These are phyloP conservation scores for Leucogyrophana mollusca DNA, from an alignment of 768 basidiomycete species.

Conservation along the genomic window DNA sequence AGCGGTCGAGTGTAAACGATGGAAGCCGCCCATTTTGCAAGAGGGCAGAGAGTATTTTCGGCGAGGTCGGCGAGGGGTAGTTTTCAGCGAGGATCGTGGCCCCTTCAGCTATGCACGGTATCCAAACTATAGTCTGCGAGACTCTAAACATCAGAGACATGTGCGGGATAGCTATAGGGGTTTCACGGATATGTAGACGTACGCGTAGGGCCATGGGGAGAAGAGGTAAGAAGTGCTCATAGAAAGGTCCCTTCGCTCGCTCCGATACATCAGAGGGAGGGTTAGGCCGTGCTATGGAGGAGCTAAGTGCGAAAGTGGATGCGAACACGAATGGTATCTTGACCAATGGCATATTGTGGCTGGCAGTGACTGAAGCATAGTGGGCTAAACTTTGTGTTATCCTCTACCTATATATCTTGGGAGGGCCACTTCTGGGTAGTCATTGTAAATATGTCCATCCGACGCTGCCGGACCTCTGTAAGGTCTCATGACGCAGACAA, in stretches of 20 bases:
- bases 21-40: slow-evolving; percentile 18
- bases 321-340: slow-evolving; percentile 23
- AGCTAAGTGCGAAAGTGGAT: slow-evolving; percentile 27
- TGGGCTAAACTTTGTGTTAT: no score
- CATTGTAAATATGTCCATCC: no score
- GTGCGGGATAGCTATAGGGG: not conserved
- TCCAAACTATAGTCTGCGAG: slow-evolving; percentile 21
- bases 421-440: no score
- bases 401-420: no score
- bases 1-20: slow-evolving; percentile 18
- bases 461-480: no score
- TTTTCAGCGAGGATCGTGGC: slow-evolving; percentile 17
- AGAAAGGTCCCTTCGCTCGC: slow-evolving; percentile 12
- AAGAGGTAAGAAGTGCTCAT: slow-evolving; percentile 21
- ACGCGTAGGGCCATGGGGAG: slow-evolving; percentile 25
- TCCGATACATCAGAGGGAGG: slow-evolving; percentile 19
- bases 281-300: slow-evolving; percentile 21
- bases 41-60: slow-evolving; percentile 17
- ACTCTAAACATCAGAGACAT: slow-evolving; percentile 1
- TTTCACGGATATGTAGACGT: slow-evolving; percentile 3
- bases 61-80: slow-evolving; percentile 16
- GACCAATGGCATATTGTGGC: slow-evolving; percentile 22
- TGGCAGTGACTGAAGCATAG: no score
- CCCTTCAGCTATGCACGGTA: slow-evolving; percentile 27
- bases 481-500: no score